Evolutionary conservation across 192 early-diverging fungal genomes (phyloP).

Genomic region (Backusella sp.): DNA sequence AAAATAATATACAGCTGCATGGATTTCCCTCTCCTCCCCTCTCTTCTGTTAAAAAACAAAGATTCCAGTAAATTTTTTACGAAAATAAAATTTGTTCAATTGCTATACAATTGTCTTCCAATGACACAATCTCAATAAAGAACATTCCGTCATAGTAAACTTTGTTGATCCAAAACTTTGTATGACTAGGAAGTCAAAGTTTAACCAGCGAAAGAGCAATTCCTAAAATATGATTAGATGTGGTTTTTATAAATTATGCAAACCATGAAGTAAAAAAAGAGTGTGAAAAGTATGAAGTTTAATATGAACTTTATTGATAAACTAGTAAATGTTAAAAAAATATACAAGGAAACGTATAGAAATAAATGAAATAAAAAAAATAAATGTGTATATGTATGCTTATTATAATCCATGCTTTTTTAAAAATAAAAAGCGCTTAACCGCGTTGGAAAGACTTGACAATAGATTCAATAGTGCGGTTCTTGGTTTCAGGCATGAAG

Average conservation of each 20-base stretch:
- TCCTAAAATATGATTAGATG: background rate
- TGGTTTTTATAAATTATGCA: background rate
- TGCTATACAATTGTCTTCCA: background rate
- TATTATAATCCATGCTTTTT: background rate
- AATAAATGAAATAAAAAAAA: background rate
- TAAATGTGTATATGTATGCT: background rate
- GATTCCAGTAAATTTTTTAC: background rate
- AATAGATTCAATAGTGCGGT: constrained; percentile 57
- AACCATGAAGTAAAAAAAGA: background rate
- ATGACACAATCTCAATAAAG: background rate
- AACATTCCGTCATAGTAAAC: background rate
- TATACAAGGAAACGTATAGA: background rate
- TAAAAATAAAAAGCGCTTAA: background rate
- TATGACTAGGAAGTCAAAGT: background rate
- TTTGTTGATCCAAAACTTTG: background rate
- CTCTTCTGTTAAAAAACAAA: background rate
- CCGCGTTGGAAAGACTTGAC: constrained; percentile 22
- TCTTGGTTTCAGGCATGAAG: constrained; percentile 56
- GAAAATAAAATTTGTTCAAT: background rate
- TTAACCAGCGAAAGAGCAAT: background rate
- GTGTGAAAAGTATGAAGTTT: background rate
- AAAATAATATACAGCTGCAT: too few species aligned
- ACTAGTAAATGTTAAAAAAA: background rate
- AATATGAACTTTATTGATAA: background rate
- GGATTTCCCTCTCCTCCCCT: too few species aligned